Conservation (phyloP, 805 yeast genomes). For the Sporopachydermia quercuum region DNA sequence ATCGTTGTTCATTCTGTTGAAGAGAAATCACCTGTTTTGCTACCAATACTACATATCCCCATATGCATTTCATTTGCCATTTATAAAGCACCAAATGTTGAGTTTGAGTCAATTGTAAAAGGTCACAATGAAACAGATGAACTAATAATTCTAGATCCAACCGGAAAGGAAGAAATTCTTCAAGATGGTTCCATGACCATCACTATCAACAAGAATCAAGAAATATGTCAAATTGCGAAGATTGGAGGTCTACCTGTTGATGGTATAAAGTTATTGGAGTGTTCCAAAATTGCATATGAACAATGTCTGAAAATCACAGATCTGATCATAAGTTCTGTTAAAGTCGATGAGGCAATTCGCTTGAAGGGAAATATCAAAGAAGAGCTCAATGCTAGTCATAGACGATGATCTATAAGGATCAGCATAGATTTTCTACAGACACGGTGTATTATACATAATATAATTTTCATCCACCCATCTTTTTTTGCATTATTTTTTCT, state of each 20-base stretch:
- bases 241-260: slow-evolving; percentile 84
- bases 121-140: slow-evolving; percentile 8
- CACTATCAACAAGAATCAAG: slow-evolving; percentile 80
- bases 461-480: too few species aligned
- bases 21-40: slow-evolving; percentile 77
- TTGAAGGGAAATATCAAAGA: slow-evolving; percentile 23
- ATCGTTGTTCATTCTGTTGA: slow-evolving; percentile 52
- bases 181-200: slow-evolving; percentile 72
- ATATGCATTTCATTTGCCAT: slow-evolving; percentile 83
- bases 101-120: slow-evolving; percentile 2
- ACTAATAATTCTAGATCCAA: slow-evolving; percentile 47
- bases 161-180: slow-evolving; percentile 57
- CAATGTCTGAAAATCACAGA: slow-evolving; percentile 53
- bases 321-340: slow-evolving; percentile 39
- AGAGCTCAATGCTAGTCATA: slow-evolving; percentile 13
- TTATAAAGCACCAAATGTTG: slow-evolving; percentile 38
- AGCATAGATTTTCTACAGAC: too few species aligned
- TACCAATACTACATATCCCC: slow-evolving; percentile 79
- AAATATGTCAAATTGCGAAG: slow-evolving; percentile 77
- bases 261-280: slow-evolving; percentile 49
- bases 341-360: slow-evolving; percentile 36
- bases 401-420: slow-evolving; percentile 1
- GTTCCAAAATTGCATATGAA: slow-evolving; percentile 49
- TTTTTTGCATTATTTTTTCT: too few species aligned
- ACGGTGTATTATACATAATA: too few species aligned